Evolutionary conservation across 1,139 yeast genomes (phyloP).

Genomic region (Tardiomyces depauwii): DNA sequence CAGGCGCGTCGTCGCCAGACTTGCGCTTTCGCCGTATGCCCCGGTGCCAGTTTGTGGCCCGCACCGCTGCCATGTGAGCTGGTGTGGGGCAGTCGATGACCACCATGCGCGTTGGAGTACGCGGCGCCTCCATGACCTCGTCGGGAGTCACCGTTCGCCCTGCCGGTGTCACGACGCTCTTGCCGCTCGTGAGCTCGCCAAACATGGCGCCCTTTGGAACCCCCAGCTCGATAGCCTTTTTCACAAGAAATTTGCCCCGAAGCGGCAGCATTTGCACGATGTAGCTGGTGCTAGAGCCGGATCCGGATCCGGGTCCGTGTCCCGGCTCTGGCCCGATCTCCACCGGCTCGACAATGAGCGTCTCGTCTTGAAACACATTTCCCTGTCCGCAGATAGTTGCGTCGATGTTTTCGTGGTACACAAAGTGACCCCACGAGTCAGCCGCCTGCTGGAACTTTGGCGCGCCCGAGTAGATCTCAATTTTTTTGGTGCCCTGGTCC

Average conservation of each 20-base stretch:
- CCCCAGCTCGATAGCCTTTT: slow-evolving; percentile 56
- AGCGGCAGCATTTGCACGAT: slow-evolving; percentile 53
- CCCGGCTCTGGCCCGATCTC: slow-evolving; percentile 11
- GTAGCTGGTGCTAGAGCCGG: slow-evolving; percentile 38
- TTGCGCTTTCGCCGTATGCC: slow-evolving; percentile 6
- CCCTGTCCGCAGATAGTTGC: slow-evolving; percentile 14
- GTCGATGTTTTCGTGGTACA: slow-evolving; percentile 68
- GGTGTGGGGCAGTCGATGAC: slow-evolving; percentile 63
- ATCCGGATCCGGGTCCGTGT: background rate
- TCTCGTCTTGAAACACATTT: slow-evolving; percentile 36
- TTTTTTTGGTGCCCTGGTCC: slow-evolving; percentile 55
- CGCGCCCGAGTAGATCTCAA: slow-evolving; percentile 35
- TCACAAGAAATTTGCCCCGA: slow-evolving; percentile 67
- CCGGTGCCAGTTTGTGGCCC: slow-evolving; percentile 7
- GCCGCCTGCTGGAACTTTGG: slow-evolving; percentile 37
- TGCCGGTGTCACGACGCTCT: slow-evolving; percentile 42
- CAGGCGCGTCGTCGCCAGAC: slow-evolving; percentile 2
- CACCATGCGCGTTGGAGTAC: slow-evolving; percentile 47
- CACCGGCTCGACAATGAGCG: slow-evolving; percentile 43
- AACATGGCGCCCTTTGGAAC: slow-evolving; percentile 55
- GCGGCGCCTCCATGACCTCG: slow-evolving; percentile 60
- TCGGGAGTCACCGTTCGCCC: slow-evolving; percentile 54
- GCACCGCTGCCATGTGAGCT: slow-evolving; percentile 33
- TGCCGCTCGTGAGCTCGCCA: slow-evolving; percentile 50
- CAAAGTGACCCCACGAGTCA: slow-evolving; percentile 80